phyloP scores from a whole-genome alignment of 2,329 filamentous ascomycete species.

The Aureobasidium lini region DNA sequence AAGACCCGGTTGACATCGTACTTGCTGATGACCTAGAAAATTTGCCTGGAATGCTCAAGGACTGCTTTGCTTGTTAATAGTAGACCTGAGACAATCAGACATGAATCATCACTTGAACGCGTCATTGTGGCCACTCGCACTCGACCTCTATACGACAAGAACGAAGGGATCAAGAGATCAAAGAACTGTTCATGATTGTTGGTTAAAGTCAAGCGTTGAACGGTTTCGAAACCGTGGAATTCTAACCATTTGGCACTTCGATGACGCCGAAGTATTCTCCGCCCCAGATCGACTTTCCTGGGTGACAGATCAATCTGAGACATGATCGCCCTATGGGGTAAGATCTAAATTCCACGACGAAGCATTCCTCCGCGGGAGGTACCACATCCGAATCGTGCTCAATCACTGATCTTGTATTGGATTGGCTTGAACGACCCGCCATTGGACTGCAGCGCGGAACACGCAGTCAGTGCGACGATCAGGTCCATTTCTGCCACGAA shows the following conservation, averaged over 20 bases:
- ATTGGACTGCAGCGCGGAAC: conserved; percentile 21
- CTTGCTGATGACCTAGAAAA: background rate
- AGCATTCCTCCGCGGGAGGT: background rate
- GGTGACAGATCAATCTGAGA: background rate
- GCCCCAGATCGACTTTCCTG: background rate
- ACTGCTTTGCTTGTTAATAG: background rate
- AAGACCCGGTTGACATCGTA: background rate
- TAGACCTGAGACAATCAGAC: background rate
- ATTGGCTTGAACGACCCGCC: conserved; percentile 22
- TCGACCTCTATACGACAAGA: too few relatives aligned
- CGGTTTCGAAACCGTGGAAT: background rate
- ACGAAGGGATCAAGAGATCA: background rate
- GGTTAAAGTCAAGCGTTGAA: background rate
- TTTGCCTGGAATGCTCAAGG: background rate
- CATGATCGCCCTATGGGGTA: background rate
- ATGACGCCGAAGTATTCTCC: background rate
- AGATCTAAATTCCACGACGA: background rate
- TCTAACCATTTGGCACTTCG: background rate
- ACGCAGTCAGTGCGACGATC: conserved; percentile 22
- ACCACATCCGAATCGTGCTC: background rate
- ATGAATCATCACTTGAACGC: background rate
- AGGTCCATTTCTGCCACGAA: conserved; percentile 24
- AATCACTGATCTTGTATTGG: conserved; percentile 14
- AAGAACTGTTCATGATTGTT: background rate
- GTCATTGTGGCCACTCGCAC: background rate